These are phyloP conservation scores for Calendula officinalis DNA, from an alignment of 129 eudicot genomes.

Conservation along the genomic window DNA sequence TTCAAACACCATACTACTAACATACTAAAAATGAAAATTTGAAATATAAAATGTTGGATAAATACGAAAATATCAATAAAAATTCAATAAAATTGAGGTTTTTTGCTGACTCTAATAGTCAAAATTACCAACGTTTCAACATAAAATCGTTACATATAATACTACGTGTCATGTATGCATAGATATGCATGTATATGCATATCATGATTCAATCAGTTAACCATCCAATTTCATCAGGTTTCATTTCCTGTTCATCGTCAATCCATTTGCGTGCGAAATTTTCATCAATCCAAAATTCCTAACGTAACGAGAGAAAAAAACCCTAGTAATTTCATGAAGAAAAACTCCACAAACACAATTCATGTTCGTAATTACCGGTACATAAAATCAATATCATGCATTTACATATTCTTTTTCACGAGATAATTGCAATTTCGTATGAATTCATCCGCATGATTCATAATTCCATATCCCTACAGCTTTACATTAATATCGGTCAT, in stretches of 20 bases:
- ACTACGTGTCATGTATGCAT: no score
- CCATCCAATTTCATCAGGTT: slow-evolving; percentile 11
- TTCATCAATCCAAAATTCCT: slow-evolving; percentile 16
- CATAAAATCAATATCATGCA: neutral
- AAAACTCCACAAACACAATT: slow-evolving; percentile 30
- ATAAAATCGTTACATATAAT: no score
- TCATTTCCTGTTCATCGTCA: slow-evolving; percentile 14
- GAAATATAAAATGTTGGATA: no score
- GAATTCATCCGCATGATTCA: neutral
- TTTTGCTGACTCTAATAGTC: no score
- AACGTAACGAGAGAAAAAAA: slow-evolving; percentile 22
- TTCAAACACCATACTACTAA: no score
- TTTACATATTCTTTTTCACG: neutral
- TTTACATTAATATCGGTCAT: neutral
- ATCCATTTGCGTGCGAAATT: slow-evolving; percentile 21
- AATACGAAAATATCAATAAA: no score
- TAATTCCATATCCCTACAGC: neutral
- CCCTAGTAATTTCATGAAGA: slow-evolving; percentile 22
- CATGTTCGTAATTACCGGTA: slow-evolving; percentile 31
- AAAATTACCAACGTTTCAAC: no score
- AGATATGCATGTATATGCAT: no score
- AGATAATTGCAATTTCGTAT: neutral
- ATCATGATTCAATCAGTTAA: neutral
- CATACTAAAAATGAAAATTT: no score
- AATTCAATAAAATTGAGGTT: no score